These are phyloP conservation scores for Dentipellis fragilis DNA, from an alignment of 768 basidiomycete species.

Conservation along the genomic window DNA sequence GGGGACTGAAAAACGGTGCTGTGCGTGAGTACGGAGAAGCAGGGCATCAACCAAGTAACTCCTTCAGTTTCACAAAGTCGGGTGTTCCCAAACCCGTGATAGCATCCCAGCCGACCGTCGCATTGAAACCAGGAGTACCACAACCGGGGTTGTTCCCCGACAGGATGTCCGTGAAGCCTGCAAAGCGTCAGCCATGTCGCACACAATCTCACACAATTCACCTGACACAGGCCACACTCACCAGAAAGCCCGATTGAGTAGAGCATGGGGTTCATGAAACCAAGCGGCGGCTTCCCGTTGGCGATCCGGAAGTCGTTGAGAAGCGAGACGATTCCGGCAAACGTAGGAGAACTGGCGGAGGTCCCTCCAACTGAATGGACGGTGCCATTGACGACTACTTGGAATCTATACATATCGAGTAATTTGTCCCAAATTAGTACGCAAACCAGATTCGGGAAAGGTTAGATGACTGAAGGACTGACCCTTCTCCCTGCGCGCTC, in stretches of 20 bases:
- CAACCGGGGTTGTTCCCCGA: slow-evolving; percentile 10
- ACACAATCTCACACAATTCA: no score
- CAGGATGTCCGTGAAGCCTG: not conserved
- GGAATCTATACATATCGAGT: slow-evolving; percentile 20
- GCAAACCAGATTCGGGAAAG: not conserved
- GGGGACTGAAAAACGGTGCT: no score
- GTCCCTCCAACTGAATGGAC: slow-evolving; percentile 36
- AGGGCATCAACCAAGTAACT: not conserved
- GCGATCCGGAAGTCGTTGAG: slow-evolving; percentile 45
- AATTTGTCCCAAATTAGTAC: not conserved
- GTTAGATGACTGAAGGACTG: slow-evolving; percentile 34
- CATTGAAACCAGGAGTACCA: slow-evolving; percentile 11
- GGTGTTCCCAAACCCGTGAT: not conserved
- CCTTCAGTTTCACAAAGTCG: not conserved
- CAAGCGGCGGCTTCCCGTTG: slow-evolving; percentile 33
- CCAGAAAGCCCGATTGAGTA: slow-evolving; percentile 27
- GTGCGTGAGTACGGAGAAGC: not conserved
- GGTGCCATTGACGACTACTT: slow-evolving; percentile 30
- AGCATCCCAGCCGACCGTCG: slow-evolving; percentile 8
- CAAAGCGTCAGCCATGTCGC: not conserved
- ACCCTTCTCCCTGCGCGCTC: not conserved
- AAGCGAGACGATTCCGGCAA: slow-evolving; percentile 35
- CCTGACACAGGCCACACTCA: not conserved
- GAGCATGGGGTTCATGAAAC: slow-evolving; percentile 55
- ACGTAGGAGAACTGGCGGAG: slow-evolving; percentile 45